phyloP scores from a whole-genome alignment of 1,284 basidiomycete genomes.

The Apiotrichum sp. region DNA sequence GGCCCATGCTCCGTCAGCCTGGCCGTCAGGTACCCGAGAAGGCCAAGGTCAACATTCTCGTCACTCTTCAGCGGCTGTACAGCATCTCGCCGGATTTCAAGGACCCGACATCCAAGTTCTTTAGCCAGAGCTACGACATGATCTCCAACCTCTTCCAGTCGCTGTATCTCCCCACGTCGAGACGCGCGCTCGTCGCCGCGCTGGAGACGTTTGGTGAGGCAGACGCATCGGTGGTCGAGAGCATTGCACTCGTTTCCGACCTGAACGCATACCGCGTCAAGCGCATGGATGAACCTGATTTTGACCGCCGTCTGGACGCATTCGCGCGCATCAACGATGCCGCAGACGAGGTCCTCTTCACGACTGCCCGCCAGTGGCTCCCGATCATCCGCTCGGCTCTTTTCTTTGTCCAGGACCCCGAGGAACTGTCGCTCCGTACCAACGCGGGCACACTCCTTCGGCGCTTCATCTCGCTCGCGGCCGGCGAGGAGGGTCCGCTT shows the following conservation, averaged over 20 bases:
- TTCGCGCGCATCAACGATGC: conserved; percentile 64
- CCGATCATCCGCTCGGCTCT: conserved; percentile 80
- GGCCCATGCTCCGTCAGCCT: conserved; percentile 74
- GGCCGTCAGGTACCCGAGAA: conserved; percentile 74
- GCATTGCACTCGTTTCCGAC: conserved; percentile 58
- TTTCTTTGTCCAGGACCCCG: conserved; percentile 80
- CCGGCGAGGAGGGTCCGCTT: conserved; percentile 50
- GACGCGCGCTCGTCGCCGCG: conserved; percentile 60
- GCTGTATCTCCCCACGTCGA: conserved; percentile 63
- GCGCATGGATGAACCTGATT: conserved; percentile 87
- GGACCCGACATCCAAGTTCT: conserved; percentile 53
- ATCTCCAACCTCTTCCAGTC: conserved; percentile 70
- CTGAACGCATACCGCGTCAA: conserved; percentile 82
- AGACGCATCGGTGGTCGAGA: conserved; percentile 51
- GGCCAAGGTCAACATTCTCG: conserved; percentile 76
- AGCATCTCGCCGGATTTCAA: conserved; percentile 64
- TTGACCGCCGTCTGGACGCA: conserved; percentile 74
- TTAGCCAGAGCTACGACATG: conserved; percentile 58
- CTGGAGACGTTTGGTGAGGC: conserved; percentile 59
- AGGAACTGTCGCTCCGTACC: conserved; percentile 80
- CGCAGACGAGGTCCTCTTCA: conserved; percentile 46
- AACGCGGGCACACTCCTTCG: conserved; percentile 73
- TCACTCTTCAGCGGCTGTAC: conserved; percentile 67
- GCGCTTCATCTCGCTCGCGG: conserved; percentile 63
- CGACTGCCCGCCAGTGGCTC: conserved; percentile 55